Evolutionary conservation across 2,329 filamentous ascomycete genomes (phyloP), one percentile per base, ranked within the genome.

Genomic region (Corynespora cassiicola): DNA sequence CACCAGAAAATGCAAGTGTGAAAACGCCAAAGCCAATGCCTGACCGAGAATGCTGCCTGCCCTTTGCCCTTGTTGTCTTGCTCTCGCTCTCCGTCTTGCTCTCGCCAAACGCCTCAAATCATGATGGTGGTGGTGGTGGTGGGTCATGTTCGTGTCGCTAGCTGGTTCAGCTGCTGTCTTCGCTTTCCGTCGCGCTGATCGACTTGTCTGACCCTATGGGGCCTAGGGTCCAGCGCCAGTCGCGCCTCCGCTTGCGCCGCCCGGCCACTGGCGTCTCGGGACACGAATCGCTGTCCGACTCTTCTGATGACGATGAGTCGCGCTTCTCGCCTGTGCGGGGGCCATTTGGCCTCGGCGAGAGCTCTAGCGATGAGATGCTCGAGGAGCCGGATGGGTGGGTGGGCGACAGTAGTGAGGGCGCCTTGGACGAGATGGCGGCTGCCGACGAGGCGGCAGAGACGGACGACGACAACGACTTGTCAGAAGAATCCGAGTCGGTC

Each of bases 151-250:
- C 6, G 14, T 6, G 10, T 6, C 6, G 10, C 22, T 22, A 8
- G 17, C 7, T 12, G 20, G 11, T 26, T 45, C 39, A 65, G 43
- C 24, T 55, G 42, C 62, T 65, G 41, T 65, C 61, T n/a, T 63
- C 55, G 36, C 52, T 56, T 11, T 47, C 47, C 4, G 48, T 49
- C 7, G 50, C 38, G 4, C 56, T 54, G 12, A 50, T 30, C n/a
- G 53, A 54, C 28, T 52, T 55, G 49, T 45, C 50, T 7, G 52
- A 46, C 4, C 43, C 46, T 16, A 77, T 45, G 8, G 77, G 72
- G 2, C 74, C 77, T 8, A 82, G 60, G 1, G 79, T 82, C 79
- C 79, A 82, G 30, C 72, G 68, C 79, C 79, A 82, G 50, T 80
- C 73, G 14, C 79, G 62, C 17, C 73, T 73, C 24, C 76, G 70